Evolutionary conservation across 768 basidiomycete genomes (phyloP).

Genomic region (Cystobasidium onofrii): DNA sequence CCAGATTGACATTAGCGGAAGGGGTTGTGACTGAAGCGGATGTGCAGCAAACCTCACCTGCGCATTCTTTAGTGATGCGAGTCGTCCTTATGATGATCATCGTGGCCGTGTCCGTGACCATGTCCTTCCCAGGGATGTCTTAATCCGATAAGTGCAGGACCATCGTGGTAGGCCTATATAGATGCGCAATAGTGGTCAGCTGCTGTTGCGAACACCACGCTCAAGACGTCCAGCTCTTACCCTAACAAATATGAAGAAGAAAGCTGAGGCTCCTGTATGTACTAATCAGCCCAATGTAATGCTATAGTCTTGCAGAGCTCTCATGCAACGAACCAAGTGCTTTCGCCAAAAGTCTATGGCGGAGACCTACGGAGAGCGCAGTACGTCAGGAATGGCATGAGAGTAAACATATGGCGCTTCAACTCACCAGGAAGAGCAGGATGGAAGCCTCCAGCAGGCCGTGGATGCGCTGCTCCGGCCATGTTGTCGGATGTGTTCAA

Average conservation of each 20-base stretch:
- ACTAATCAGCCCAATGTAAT: neutral
- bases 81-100: neutral
- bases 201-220: no score
- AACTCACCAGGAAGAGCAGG: constrained; percentile 17
- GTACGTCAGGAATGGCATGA: neutral
- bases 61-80: neutral
- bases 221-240: no score
- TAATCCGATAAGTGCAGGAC: constrained; percentile 23
- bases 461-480: neutral
- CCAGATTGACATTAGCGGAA: no score
- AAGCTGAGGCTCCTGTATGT: constrained; percentile 41
- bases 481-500: neutral
- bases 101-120: constrained; percentile 5
- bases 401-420: neutral
- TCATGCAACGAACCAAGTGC: constrained; percentile 19
- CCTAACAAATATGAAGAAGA: constrained; percentile 41
- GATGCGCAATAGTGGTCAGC: no score
- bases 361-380: neutral
- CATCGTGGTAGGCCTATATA: constrained; percentile 23
- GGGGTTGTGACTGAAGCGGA: no score
- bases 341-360: constrained; percentile 19
- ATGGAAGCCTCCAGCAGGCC: constrained; percentile 3
- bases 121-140: constrained; percentile 21
- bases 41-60: no score
- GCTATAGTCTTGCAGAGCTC: no score